These are phyloP conservation scores for Pyricularia sp. DNA, from an alignment of 2,329 filamentous ascomycete species.

Conservation along the genomic window DNA sequence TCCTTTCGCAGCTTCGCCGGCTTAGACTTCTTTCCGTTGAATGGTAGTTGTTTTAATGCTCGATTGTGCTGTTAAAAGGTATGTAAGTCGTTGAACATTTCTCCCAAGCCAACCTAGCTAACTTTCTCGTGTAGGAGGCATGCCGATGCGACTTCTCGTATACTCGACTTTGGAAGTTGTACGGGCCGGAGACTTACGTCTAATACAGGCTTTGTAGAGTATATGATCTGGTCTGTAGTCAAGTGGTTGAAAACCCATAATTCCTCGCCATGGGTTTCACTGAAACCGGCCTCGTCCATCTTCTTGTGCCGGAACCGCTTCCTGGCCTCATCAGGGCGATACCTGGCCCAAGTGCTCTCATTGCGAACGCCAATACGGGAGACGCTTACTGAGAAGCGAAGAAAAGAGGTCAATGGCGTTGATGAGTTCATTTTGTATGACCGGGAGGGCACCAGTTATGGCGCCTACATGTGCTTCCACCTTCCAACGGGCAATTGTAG, in stretches of 20 bases:
- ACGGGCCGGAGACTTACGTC: conserved; percentile 22
- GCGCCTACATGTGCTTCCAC: not conserved
- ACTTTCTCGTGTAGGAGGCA: not conserved
- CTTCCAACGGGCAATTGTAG: not conserved
- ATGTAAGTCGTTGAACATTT: not conserved
- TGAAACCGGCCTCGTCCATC: conserved; percentile 14
- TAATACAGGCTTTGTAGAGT: conserved; percentile 32
- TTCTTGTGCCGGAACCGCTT: conserved; percentile 6
- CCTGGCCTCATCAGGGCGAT: conserved; percentile 1
- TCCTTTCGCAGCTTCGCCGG: conserved; percentile 52
- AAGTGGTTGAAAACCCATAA: conserved; percentile 44
- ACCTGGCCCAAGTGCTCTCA: conserved; percentile 11
- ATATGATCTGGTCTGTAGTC: conserved; percentile 36
- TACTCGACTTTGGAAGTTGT: not conserved
- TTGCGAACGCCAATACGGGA: conserved; percentile 28
- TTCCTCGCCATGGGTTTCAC: conserved; percentile 37
- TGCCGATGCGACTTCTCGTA: not conserved
- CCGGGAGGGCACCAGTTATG: not conserved
- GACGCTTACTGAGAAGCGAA: conserved; percentile 27
- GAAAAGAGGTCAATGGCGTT: conserved; percentile 7
- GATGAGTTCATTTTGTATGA: conserved; percentile 9
- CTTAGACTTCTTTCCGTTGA: conserved; percentile 54
- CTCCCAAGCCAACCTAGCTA: not conserved
- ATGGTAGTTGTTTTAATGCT: conserved; percentile 32
- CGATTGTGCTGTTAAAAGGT: conserved; percentile 12